These are phyloP conservation scores for Pseudocercospora ulei DNA, from an alignment of 2,329 filamentous ascomycete species.

Conservation along the genomic window DNA sequence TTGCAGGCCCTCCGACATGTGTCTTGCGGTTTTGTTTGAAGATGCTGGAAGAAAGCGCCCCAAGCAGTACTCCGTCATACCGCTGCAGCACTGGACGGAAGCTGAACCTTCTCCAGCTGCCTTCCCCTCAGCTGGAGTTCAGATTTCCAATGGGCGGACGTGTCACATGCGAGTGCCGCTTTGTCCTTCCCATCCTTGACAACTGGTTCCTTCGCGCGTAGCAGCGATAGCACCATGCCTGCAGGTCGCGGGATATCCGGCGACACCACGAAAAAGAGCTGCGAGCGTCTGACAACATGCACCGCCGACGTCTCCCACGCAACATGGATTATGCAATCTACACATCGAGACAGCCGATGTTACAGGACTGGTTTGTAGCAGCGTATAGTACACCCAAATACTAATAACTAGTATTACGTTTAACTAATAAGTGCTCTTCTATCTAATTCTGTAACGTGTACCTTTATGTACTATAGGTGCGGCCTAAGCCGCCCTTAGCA, in stretches of 20 bases:
- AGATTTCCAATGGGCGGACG: not conserved
- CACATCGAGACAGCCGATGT: slow-evolving; percentile 3
- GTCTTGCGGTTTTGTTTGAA: not conserved
- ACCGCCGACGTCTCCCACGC: slow-evolving; percentile 2
- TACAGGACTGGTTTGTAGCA: no score
- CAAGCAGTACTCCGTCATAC: not conserved
- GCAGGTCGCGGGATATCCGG: slow-evolving; percentile 1
- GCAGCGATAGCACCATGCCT: not conserved
- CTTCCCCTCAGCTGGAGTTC: not conserved
- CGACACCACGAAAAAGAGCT: not conserved
- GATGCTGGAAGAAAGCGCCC: slow-evolving; percentile 1
- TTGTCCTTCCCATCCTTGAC: not conserved
- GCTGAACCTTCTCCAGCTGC: not conserved
- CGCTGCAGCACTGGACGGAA: not conserved
- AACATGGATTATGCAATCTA: slow-evolving; percentile 6
- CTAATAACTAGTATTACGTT: no score
- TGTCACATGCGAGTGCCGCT: not conserved
- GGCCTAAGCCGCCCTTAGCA: no score
- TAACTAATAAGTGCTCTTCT: no score
- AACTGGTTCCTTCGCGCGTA: not conserved
- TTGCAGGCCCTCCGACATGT: not conserved
- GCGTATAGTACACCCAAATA: no score
- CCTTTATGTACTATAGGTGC: no score
- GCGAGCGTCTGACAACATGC: not conserved
- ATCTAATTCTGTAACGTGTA: no score